These are phyloP conservation scores for Beauveria caledonica DNA, from an alignment of 2,329 filamentous ascomycete genomes.

Conservation along the genomic window DNA sequence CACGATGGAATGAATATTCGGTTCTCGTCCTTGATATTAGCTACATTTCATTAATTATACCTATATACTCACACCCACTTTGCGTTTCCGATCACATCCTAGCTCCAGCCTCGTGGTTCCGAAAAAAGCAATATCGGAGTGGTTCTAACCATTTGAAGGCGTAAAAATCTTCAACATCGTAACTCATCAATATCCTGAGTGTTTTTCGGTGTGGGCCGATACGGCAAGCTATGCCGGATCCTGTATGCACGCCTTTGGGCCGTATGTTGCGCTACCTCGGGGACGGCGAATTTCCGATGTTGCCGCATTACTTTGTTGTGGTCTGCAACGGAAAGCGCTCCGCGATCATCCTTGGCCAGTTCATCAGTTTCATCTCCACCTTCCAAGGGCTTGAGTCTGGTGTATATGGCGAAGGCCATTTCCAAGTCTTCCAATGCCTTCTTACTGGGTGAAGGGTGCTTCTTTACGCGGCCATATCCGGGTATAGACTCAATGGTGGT, in stretches of 20 bases:
- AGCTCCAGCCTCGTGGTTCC: neutral
- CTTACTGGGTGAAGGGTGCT: conserved; percentile 38
- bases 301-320: conserved; percentile 19
- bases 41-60: neutral
- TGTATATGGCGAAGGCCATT: conserved; percentile 26
- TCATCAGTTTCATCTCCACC: conserved; percentile 23
- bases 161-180: neutral
- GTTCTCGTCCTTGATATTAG: neutral
- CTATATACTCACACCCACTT: neutral
- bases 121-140: neutral
- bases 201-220: neutral
- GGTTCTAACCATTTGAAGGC: neutral
- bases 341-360: conserved; percentile 17
- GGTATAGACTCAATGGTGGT: neutral
- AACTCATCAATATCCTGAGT: neutral
- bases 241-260: neutral
- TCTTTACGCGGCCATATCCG: conserved; percentile 24
- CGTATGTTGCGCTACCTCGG: neutral
- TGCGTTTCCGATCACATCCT: neutral
- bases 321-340: conserved; percentile 19
- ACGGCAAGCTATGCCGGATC: neutral
- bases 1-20: neutral
- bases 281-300: neutral
- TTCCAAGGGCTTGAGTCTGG: conserved; percentile 15
- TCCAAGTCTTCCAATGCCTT: conserved; percentile 31